Conservation (phyloP, 1,284 basidiomycete genomes). For the Leccinum colubrinum region DNA sequence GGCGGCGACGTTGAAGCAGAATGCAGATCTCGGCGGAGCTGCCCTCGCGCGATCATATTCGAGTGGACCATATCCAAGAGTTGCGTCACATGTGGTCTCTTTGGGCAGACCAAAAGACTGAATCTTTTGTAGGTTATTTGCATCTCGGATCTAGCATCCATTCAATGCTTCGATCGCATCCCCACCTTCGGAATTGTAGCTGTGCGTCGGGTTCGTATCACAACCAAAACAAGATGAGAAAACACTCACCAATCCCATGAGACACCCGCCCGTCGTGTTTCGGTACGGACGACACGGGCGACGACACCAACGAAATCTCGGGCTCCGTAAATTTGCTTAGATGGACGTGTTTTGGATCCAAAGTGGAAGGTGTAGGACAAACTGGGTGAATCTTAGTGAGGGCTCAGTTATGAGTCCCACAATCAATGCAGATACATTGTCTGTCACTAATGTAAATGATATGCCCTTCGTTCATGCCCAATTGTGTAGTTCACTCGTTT, state of each 20-base stretch:
- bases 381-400: too few species aligned
- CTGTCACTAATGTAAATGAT: too few species aligned
- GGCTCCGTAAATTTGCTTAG: slow-evolving; percentile 48
- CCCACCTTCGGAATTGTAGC: slow-evolving; percentile 77
- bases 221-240: background rate
- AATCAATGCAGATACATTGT: too few species aligned
- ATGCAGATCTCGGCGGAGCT: too few species aligned
- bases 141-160: slow-evolving; percentile 9
- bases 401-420: too few species aligned
- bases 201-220: slow-evolving; percentile 19
- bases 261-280: slow-evolving; percentile 45
- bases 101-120: too few species aligned
- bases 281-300: slow-evolving; percentile 52
- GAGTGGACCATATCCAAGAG: slow-evolving; percentile 34
- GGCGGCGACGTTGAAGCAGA: slow-evolving; percentile 25
- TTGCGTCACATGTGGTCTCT: too few species aligned
- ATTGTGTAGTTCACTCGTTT: too few species aligned
- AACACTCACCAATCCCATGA: slow-evolving; percentile 38
- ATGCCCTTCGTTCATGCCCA: too few species aligned
- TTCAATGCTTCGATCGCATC: slow-evolving; percentile 72
- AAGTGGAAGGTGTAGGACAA: too few species aligned
- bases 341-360: too few species aligned
- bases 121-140: slow-evolving; percentile 32
- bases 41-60: too few species aligned
- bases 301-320: slow-evolving; percentile 64